Conservation (phyloP, 2,329 filamentous ascomycete species). For the Cercospora beticola region DNA sequence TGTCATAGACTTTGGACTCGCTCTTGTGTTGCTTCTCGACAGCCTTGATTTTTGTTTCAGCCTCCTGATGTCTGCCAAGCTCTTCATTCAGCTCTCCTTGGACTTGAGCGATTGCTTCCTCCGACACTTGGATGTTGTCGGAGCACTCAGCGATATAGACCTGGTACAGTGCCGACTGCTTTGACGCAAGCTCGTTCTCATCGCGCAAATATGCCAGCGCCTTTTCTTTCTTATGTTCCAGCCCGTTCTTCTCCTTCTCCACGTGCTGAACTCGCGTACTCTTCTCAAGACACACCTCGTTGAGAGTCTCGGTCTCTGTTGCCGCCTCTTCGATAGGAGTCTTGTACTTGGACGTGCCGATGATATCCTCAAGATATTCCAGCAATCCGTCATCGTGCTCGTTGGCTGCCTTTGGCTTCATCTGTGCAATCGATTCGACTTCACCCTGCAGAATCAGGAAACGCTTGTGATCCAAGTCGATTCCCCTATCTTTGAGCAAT, state of each 20-base stretch:
- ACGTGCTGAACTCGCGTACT: conserved; percentile 94
- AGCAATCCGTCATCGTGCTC: conserved; percentile 95
- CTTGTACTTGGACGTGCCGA: conserved; percentile 98
- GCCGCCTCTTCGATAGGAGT: conserved; percentile 93
- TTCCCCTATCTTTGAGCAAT: conserved; percentile 79
- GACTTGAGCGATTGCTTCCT: conserved; percentile 88
- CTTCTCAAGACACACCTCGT: conserved; percentile 94
- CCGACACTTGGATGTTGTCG: conserved; percentile 82
- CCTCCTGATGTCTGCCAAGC: conserved; percentile 86
- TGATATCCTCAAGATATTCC: conserved; percentile 97
- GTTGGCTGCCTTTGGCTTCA: conserved; percentile 94
- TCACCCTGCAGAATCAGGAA: conserved; percentile 97
- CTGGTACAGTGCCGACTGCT: conserved; percentile 90
- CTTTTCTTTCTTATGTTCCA: conserved; percentile 96
- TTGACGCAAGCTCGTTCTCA: conserved; percentile 87
- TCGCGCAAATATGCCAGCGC: conserved; percentile 84
- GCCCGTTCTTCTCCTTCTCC: conserved; percentile 88
- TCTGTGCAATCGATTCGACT: conserved; percentile 97
- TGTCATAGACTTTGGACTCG: conserved; percentile 79
- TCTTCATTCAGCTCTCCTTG: conserved; percentile 83
- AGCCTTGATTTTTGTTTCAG: conserved; percentile 84
- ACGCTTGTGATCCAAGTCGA: conserved; percentile 96
- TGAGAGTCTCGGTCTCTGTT: conserved; percentile 83
- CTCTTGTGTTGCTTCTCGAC: conserved; percentile 81
- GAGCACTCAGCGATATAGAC: conserved; percentile 84